Base-by-base conservation (phyloP, 1,139 yeast species). In the Suhomyces terraborum region DNA sequence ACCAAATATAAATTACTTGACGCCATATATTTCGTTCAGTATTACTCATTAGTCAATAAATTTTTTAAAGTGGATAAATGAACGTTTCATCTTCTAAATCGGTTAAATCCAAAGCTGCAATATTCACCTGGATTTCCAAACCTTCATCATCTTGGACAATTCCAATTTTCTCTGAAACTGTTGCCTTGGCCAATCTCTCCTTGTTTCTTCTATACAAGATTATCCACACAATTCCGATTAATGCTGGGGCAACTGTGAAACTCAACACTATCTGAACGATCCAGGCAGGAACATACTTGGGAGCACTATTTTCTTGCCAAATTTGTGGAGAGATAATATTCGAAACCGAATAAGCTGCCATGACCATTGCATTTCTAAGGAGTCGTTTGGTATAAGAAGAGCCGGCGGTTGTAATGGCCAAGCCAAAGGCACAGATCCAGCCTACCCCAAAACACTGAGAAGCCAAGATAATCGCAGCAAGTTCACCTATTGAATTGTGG, bases 201-300 rank as follows among this genome's bases (percentile, higher is more conserved):
- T 41, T 54, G 45, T 74, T 75, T 55, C 79, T 64, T 41, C 49
- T 59, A 14, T 49, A 54, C 36, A 75, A 57, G 21, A 74, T 61
- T 38, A 41, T 62, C 62, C 72, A 64, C 24, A 72, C 70, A 4
- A 70, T 56, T 1, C 67, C 45, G 8, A 69, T 60, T 10, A 68
- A 30, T 2, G 59, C 41, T 3, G 80, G 77, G 2, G 78, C 73
- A 10, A 59, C 37, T 18, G 64, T 59, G 52, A 71, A 77, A 8
- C 77, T 67, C 18, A 74, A 52, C 4, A 75, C 76, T 36, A 77
- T 75, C 51, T 74, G 79, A n/a, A 75, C 76, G 36, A 71, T 64
- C 81, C 82, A 76, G 0, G 82, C 80, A 2, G 67, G 54, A 40
- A 46, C 43, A 36, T 56, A 60, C 10, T 48, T 37, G 16, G 64